These are phyloP conservation scores for Musa itinerans DNA, from an alignment of 176 grass and related monocot genomes.

Conservation along the genomic window DNA sequence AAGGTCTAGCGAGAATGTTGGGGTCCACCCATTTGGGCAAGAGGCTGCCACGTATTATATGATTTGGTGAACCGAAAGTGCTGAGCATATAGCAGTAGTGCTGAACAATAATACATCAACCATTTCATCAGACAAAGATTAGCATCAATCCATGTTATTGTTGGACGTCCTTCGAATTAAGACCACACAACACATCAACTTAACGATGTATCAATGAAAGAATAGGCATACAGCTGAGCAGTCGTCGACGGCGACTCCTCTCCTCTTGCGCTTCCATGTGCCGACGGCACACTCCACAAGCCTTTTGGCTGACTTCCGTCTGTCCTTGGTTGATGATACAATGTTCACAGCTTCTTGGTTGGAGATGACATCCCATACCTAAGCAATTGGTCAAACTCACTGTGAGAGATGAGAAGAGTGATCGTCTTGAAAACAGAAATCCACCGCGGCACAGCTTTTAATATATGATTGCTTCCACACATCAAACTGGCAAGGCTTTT, in stretches of 20 bases:
- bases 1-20: no score
- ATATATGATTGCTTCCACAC: slow-evolving; percentile 60
- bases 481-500: slow-evolving; percentile 61
- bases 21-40: no score
- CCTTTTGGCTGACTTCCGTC: slow-evolving; percentile 55
- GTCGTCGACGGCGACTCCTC: slow-evolving; percentile 68
- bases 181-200: no score
- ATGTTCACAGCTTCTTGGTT: slow-evolving; percentile 88
- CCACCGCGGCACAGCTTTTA: slow-evolving; percentile 43
- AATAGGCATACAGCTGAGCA: slow-evolving; percentile 95
- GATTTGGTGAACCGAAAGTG: no score
- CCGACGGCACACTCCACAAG: slow-evolving; percentile 64
- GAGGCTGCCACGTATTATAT: no score
- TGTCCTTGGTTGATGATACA: slow-evolving; percentile 45
- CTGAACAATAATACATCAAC: no score
- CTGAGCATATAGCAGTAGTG: no score
- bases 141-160: no score
- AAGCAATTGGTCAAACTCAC: no score
- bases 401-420: no score
- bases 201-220: slow-evolving; percentile 27
- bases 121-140: no score
- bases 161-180: no score
- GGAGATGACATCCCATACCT: slow-evolving; percentile 94
- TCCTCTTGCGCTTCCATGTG: slow-evolving; percentile 57
- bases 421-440: neutral